Percentiles rank a stretch among this genome's conserved stretches.
phyloP scores from a whole-genome alignment of 768 basidiomycete species.

The Cubamyces sp. region DNA sequence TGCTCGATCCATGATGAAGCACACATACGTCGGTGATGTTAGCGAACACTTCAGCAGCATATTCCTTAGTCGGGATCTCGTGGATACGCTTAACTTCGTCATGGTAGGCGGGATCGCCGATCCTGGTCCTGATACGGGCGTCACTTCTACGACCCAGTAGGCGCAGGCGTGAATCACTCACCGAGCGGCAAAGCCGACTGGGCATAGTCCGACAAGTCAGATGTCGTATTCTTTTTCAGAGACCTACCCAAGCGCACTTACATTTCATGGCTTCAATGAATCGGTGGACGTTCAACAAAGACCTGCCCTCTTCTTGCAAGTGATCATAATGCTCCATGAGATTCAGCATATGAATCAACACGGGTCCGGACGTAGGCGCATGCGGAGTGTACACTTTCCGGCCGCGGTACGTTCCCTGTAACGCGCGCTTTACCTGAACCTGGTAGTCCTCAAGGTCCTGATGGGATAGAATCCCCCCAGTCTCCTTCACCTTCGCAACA shows the following conservation, averaged over 20 bases:
- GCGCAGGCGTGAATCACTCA: conserved; percentile 28
- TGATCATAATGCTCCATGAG: conserved; percentile 75
- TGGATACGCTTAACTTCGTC: conserved; percentile 58
- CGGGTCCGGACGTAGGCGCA: conserved; percentile 87
- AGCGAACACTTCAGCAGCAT: conserved; percentile 56
- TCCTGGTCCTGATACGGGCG: conserved; percentile 60
- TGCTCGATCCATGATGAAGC: neutral
- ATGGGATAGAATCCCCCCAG: conserved; percentile 81
- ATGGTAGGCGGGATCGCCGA: conserved; percentile 78
- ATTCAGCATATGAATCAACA: conserved; percentile 92
- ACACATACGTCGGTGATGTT: conserved; percentile 85
- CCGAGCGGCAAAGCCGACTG: conserved; percentile 71
- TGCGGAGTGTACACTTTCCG: conserved; percentile 83
- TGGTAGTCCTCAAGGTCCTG: conserved; percentile 74
- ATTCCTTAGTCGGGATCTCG: conserved; percentile 71
- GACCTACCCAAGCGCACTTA: conserved; percentile 37
- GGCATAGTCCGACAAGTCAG: neutral
- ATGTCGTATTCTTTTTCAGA: neutral
- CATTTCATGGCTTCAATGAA: conserved; percentile 86
- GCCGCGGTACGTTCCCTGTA: conserved; percentile 77
- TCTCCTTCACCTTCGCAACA: conserved; percentile 65
- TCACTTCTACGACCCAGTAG: conserved; percentile 6
- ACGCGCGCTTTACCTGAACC: conserved; percentile 70
- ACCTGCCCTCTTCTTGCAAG: conserved; percentile 51
- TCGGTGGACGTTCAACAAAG: conserved; percentile 74